Evolutionary conservation across 345 rosid genomes (phyloP).

Genomic region (Fremontodendron californicum): DNA sequence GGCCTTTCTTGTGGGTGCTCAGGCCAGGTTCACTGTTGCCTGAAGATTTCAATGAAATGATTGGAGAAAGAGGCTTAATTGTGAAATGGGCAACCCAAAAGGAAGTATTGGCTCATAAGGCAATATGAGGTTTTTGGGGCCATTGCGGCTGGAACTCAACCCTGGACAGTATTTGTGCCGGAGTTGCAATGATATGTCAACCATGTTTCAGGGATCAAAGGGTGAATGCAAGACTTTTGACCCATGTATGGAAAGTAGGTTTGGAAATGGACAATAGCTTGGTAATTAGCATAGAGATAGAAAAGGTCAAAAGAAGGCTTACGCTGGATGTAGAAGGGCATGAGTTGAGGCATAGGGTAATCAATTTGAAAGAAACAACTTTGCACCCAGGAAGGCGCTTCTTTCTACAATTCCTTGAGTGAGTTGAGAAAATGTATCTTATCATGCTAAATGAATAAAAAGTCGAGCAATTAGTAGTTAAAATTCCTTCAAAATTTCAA

Average conservation of each 20-base stretch:
- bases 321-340: background rate
- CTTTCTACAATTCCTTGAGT: background rate
- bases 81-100: conserved; percentile 40
- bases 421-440: background rate
- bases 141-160: conserved; percentile 42
- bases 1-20: conserved; percentile 35
- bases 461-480: background rate
- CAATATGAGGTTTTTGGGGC: conserved; percentile 38
- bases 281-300: conserved; percentile 24
- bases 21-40: conserved; percentile 25
- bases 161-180: conserved; percentile 30
- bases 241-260: conserved; percentile 15
- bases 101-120: conserved; percentile 27
- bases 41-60: conserved; percentile 4
- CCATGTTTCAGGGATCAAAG: conserved; percentile 30
- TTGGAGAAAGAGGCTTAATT: conserved; percentile 14
- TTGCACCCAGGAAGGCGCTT: background rate
- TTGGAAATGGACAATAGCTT: conserved; percentile 16
- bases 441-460: background rate
- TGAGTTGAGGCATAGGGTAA: background rate
- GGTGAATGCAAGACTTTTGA: background rate
- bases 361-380: background rate
- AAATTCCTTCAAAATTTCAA: background rate
- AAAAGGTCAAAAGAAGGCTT: conserved; percentile 15
- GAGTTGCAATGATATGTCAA: conserved; percentile 34